phyloP scores from a whole-genome alignment of 2,329 filamentous ascomycete species.

The Macrophomina tecta region DNA sequence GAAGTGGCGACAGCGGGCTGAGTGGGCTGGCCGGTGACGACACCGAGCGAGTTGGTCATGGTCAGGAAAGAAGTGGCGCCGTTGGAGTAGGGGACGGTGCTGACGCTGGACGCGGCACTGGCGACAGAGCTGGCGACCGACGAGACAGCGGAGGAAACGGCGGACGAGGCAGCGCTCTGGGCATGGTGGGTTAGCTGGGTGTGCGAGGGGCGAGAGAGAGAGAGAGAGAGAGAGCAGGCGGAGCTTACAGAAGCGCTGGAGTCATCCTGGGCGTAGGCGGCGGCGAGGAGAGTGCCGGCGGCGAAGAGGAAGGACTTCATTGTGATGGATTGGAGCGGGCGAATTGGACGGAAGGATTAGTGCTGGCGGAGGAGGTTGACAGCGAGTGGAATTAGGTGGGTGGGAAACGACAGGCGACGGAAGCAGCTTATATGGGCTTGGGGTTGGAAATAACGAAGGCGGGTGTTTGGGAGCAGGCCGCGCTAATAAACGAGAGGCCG shows the following conservation, averaged over 20 bases:
- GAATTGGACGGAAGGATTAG: background rate
- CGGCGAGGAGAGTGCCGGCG: slow-evolving; percentile 25
- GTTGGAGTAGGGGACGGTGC: slow-evolving; percentile 30
- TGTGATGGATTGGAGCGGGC: background rate
- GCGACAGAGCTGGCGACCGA: background rate
- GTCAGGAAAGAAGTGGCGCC: slow-evolving; percentile 39
- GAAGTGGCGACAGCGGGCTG: slow-evolving; percentile 36
- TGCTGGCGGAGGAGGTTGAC: background rate
- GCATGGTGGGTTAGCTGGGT: background rate
- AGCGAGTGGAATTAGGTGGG: slow-evolving; percentile 22
- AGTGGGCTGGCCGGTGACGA: slow-evolving; percentile 41
- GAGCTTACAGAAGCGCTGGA: slow-evolving; percentile 12
- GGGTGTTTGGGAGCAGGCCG: slow-evolving; percentile 14
- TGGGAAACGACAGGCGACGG: background rate
- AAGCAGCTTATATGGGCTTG: slow-evolving; percentile 14
- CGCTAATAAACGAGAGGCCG: slow-evolving; percentile 17
- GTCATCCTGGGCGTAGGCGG: slow-evolving; percentile 26
- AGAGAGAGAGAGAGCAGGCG: too few species aligned
- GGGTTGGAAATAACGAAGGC: slow-evolving; percentile 10
- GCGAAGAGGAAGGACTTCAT: slow-evolving; percentile 28
- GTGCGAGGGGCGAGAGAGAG: background rate
- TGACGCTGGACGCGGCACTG: background rate
- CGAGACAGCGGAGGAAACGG: background rate
- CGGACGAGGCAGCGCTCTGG: slow-evolving; percentile 18
- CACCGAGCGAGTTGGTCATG: slow-evolving; percentile 43